A percentile compares a stretch with the other conserved stretches of the same genome.
Conservation (phyloP, 345 rosid species). For the Dovyalis caffra region DNA sequence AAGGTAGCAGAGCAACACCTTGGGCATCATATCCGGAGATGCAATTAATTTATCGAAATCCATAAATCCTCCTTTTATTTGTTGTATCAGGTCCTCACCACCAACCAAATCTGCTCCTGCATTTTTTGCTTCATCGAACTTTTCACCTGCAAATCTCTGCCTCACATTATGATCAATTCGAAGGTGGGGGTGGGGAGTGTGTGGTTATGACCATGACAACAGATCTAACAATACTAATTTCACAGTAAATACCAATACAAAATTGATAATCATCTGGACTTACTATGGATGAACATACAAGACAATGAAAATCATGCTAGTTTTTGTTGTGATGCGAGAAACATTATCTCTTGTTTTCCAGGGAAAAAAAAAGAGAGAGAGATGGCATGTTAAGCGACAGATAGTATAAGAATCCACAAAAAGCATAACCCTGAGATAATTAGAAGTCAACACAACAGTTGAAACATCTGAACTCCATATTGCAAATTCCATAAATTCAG, state of each 20-base stretch:
- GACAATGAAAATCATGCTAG: neutral
- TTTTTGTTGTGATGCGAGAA: neutral
- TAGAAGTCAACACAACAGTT: neutral
- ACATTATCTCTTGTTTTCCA: neutral
- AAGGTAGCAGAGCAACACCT: constrained; percentile 55
- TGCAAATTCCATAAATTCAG: neutral
- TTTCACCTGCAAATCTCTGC: constrained; percentile 67
- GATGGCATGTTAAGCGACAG: neutral
- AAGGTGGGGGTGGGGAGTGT: constrained; percentile 1
- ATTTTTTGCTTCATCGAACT: constrained; percentile 92
- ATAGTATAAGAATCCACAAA: neutral
- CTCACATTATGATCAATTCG: constrained; percentile 14
- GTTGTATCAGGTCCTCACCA: constrained; percentile 89
- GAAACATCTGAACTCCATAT: neutral
- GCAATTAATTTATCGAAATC: constrained; percentile 97
- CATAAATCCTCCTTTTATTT: constrained; percentile 93
- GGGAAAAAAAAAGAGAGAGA: neutral
- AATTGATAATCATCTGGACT: neutral
- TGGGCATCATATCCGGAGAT: constrained; percentile 99
- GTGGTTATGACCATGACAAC: neutral
- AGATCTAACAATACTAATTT: neutral
- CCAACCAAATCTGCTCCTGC: constrained; percentile 99
- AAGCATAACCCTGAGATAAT: neutral
- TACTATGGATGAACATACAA: neutral
- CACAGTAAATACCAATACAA: neutral